Evolutionary conservation across 2,329 filamentous ascomycete species (phyloP).

Genomic region (Neofusicoccum kwambonambiense): DNA sequence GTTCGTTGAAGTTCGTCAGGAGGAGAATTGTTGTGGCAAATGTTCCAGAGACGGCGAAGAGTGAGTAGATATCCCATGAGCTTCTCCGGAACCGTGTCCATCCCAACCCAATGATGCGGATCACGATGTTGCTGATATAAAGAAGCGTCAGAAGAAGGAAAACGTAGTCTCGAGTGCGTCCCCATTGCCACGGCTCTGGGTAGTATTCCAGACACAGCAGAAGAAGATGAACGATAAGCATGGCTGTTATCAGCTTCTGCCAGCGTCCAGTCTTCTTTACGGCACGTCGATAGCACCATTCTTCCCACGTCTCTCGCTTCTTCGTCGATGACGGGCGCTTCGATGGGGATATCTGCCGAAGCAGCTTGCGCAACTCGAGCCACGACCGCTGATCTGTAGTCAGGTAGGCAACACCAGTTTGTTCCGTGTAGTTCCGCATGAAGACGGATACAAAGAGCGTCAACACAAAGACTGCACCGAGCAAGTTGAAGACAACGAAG

Average conservation of each 20-base stretch:
- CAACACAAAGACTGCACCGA: constrained; percentile 93
- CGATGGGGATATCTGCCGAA: constrained; percentile 90
- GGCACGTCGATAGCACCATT: constrained; percentile 92
- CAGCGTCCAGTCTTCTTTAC: constrained; percentile 92
- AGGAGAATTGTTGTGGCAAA: constrained; percentile 79
- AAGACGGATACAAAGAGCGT: constrained; percentile 98
- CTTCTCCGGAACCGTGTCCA: constrained; percentile 91
- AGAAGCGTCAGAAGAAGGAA: constrained; percentile 81
- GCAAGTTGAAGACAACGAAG: constrained; percentile 93
- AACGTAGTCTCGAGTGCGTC: constrained; percentile 64
- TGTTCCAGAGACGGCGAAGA: constrained; percentile 75
- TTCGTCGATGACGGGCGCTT: constrained; percentile 82
- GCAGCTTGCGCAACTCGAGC: constrained; percentile 88
- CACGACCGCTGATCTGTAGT: constrained; percentile 95
- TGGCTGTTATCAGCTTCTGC: constrained; percentile 77
- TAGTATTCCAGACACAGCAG: constrained; percentile 85
- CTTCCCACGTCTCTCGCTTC: constrained; percentile 71
- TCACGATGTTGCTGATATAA: constrained; percentile 77
- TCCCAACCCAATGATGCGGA: constrained; percentile 83
- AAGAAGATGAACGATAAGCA: constrained; percentile 79
- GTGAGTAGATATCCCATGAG: constrained; percentile 91
- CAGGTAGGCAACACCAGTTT: constrained; percentile 93
- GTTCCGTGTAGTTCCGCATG: constrained; percentile 99
- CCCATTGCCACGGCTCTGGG: constrained; percentile 70
- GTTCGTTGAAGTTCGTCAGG: constrained; percentile 56